Conservation (phyloP, 148 eudicot species). For the Dysphania ambrosioides region DNA sequence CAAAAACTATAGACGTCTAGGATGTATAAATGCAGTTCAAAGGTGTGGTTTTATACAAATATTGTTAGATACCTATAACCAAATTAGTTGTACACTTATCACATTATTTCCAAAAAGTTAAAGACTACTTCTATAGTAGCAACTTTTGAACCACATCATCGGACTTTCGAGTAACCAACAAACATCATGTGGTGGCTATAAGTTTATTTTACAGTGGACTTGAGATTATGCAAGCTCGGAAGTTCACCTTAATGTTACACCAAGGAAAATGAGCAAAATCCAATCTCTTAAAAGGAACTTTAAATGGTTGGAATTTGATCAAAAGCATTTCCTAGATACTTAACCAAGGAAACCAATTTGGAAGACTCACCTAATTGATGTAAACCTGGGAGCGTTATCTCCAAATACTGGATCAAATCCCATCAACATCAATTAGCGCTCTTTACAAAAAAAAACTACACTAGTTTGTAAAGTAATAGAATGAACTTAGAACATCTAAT, state of each 20-base stretch:
- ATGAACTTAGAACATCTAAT: too few relatives aligned
- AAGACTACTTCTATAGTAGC: slow-evolving; percentile 3
- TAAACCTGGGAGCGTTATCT: slow-evolving; percentile 19
- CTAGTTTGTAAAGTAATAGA: slow-evolving; percentile 27
- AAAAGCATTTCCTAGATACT: slow-evolving; percentile 3
- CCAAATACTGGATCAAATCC: slow-evolving; percentile 22
- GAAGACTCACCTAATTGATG: slow-evolving; percentile 33
- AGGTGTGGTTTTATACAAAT: not conserved
- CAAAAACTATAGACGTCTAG: not conserved
- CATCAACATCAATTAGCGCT: slow-evolving; percentile 9
- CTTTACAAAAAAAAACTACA: slow-evolving; percentile 27
- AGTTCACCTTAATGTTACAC: slow-evolving; percentile 1
- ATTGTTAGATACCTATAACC: not conserved
- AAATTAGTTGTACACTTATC: not conserved
- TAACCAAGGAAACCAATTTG: slow-evolving; percentile 2
- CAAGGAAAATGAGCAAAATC: slow-evolving; percentile 6
- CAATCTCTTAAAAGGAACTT: too few relatives aligned
- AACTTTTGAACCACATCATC: not conserved
- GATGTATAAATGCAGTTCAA: slow-evolving; percentile 4
- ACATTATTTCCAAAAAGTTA: not conserved
- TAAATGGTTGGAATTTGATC: not conserved
- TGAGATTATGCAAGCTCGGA: not conserved
- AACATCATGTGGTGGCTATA: not conserved
- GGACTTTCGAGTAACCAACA: not conserved
- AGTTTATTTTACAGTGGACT: not conserved